These are phyloP conservation scores for Fusarium odoratissimum DNA, from an alignment of 2,329 filamentous ascomycete genomes.

Conservation along the genomic window DNA sequence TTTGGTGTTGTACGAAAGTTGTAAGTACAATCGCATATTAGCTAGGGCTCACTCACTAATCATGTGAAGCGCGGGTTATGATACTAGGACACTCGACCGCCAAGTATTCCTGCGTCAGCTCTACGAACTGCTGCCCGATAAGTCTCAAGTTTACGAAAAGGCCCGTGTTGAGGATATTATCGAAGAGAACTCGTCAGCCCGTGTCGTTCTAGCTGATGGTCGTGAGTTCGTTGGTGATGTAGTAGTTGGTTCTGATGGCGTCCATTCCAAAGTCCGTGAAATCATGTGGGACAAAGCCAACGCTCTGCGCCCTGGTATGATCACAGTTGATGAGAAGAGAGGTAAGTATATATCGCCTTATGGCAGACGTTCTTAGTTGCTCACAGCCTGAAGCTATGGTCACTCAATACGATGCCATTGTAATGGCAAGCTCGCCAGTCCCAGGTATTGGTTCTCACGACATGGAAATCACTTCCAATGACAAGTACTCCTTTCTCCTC, in stretches of 20 bases:
- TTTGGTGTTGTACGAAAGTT: background rate
- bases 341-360: too few species aligned
- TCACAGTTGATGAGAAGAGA: background rate
- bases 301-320: background rate
- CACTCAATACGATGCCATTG: background rate
- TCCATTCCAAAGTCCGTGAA: background rate
- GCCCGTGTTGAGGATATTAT: background rate
- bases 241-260: background rate
- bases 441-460: background rate
- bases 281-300: background rate
- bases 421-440: background rate
- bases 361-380: accelerated
- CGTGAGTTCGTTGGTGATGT: background rate
- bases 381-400: background rate
- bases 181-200: background rate
- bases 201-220: background rate
- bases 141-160: background rate
- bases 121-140: background rate
- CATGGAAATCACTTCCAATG: background rate
- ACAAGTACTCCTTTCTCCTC: background rate
- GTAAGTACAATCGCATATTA: background rate
- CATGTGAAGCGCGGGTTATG: background rate
- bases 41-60: background rate
- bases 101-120: background rate
- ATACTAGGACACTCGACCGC: background rate